Evolutionary conservation across 2,329 filamentous ascomycete genomes (phyloP), one percentile per base, ranked within the genome.

Genomic region (Cladosporium phlei): DNA sequence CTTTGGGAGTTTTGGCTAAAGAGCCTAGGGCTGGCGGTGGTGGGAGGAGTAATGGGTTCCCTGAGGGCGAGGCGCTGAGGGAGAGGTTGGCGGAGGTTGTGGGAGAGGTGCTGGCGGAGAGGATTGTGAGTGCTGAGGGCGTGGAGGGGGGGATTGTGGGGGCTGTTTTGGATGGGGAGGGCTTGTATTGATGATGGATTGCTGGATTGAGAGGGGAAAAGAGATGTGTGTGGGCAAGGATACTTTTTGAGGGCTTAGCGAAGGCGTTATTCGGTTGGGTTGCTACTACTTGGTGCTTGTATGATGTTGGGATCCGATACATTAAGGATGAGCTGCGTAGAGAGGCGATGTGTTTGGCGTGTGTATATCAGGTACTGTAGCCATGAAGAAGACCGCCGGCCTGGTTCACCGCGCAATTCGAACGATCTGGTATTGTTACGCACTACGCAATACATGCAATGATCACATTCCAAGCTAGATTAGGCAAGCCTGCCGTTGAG

Each of bases 1-100:
- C 77, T 0, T 65, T 87, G 46, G 68, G 72, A 22, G 71, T 68
- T 5, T 59, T 86, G 19, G 74, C 75, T 47, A 69, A 72, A 42
- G 73, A 76, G 40, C 59, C 61, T 3, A 45, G 32, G 17, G 44
- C 9, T 10, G n/a, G n/a, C n/a, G 28, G 37, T 4, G 46, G 22
- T 2, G 52, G 47, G 20, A 52, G 56, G n/a, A 47, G 60, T 32
- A 72, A 73, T 52, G 69, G 67, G 2, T 64, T 69, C 47, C 62
- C 62, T 2, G 63, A 69, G 35, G 61, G 66, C 5, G 67, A 68
- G 17, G 64, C 63, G 12, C 49, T 71, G 38, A 68, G 62, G 54
- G 66, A 68, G 14, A 58, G 64, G 32, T 53, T 75, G 8, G 57
- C 57, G n/a, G 70, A 69, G 20, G 67, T 62, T 43, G 55, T 75